These are phyloP conservation scores for Scenedesmus sp. DNA, from an alignment of 163 green algal genomes.

Conservation along the genomic window DNA sequence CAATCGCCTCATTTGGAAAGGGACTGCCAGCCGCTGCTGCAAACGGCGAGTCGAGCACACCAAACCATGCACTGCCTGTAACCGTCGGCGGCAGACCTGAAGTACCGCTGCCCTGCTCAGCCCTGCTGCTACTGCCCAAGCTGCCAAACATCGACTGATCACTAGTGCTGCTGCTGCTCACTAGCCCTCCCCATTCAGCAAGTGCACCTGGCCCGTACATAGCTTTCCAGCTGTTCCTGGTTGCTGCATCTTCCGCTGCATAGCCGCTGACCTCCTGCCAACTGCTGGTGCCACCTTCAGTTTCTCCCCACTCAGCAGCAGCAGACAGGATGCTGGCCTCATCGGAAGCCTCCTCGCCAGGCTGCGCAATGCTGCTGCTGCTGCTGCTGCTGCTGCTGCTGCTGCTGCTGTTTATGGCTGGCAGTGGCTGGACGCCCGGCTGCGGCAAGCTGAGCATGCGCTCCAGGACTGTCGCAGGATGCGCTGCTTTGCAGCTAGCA, in stretches of 20 bases:
- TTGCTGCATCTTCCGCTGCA: constrained; percentile 30
- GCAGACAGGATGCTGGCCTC: background rate
- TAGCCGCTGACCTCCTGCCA: constrained; percentile 28
- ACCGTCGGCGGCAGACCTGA: background rate
- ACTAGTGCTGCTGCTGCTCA: constrained; percentile 29
- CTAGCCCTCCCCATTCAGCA: constrained; percentile 15
- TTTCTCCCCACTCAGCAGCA: background rate
- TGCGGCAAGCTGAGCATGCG: background rate
- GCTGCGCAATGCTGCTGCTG: constrained; percentile 14
- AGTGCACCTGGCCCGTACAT: constrained; percentile 46
- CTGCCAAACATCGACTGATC: background rate
- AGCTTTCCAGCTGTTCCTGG: constrained; percentile 50
- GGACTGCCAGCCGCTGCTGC: constrained; percentile 13
- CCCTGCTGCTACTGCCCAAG: constrained; percentile 14
- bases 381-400: background rate
- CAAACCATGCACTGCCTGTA: background rate
- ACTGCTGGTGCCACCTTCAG: background rate
- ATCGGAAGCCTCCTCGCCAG: background rate
- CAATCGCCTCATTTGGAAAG: background rate
- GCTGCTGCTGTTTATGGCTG: no score
- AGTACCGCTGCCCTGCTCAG: background rate
- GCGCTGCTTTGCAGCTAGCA: background rate
- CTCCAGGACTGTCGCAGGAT: background rate
- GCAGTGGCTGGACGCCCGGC: background rate
- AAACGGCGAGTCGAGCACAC: constrained; percentile 29